phyloP scores from a whole-genome alignment of 805 yeast genomes.

The Hanseniaspora lindneri region DNA sequence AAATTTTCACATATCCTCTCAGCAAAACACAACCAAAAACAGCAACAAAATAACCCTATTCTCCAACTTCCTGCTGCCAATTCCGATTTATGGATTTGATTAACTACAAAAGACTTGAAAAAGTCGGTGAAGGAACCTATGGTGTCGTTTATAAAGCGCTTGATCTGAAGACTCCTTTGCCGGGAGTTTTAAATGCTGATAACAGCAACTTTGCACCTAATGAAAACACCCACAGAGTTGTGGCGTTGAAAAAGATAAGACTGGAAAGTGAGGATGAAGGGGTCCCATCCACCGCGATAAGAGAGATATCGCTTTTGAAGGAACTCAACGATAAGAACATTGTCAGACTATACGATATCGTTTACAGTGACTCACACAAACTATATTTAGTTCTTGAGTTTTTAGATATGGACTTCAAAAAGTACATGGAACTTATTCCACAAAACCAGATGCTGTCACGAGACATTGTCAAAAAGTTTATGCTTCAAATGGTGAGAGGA shows the following conservation, averaged over 20 bases:
- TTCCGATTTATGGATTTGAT: conserved; percentile 66
- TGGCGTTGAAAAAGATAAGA: conserved; percentile 88
- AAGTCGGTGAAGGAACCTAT: conserved; percentile 94
- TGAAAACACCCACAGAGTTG: conserved; percentile 60
- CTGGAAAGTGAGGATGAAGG: conserved; percentile 90
- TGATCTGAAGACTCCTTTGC: conserved; percentile 44
- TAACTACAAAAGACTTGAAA: conserved; percentile 87
- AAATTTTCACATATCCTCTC: too few species aligned
- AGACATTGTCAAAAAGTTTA: conserved; percentile 74
- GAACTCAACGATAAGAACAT: conserved; percentile 89
- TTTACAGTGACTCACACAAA: conserved; percentile 86
- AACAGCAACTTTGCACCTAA: background rate
- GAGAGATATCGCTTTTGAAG: conserved; percentile 91
- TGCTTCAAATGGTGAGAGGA: conserved; percentile 87
- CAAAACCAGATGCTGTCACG: conserved; percentile 82
- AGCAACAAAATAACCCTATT: too few species aligned
- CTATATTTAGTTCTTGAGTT: conserved; percentile 85
- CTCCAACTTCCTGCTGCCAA: too few species aligned
- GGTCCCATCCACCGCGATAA: conserved; percentile 94
- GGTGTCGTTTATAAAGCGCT: conserved; percentile 96
- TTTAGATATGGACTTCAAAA: conserved; percentile 85
- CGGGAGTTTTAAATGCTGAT: background rate
- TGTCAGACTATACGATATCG: conserved; percentile 84
- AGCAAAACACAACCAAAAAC: too few species aligned
- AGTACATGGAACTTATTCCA: conserved; percentile 82